Evolutionary conservation across 768 basidiomycete species (phyloP), one percentile per base, ranked within the genome.

Genomic region (Leucocoprinus birnbaumii): DNA sequence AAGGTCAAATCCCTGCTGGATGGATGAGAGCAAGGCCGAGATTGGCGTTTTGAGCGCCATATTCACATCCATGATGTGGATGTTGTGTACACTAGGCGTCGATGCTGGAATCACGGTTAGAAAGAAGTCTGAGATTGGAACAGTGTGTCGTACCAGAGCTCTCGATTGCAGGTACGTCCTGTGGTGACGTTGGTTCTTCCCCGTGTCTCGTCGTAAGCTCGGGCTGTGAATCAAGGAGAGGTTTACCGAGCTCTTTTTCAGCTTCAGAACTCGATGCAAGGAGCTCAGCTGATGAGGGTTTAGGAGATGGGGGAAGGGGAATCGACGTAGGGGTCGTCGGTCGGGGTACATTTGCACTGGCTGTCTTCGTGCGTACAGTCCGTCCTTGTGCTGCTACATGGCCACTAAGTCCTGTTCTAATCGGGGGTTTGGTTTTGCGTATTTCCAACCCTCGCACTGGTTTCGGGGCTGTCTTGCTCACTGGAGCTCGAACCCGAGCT

Each of bases 1-100:
- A 59, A 82, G 77, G n/a, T 84, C 66, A 66, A 89, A 89, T 27
- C 86, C 87, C 14, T 76, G 79, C 59, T 88, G 79, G 53, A 89
- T 89, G 2, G 85, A 79, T 14, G 75, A 71, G 43, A 85, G 68
- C 26, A 89, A 75, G 8, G 80, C 72, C 6, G 87, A 86, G 46
- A 89, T 89, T 2, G 87, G 87, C 26, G 87, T 88, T 58, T 74
- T 80, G 31, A 59, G 53, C 0, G 59, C 50, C 8, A 61, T 31
- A n/a, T 37, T 35, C 9, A 52, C 41, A 42, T 54, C 35, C 1
- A 43, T 35, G 5, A 53, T 24, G 26, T 50, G 24, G 38, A 21
- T 38, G 14, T 50, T 42, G 27, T 56, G 34, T 2, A 59, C 61
- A 10, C 31, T 24, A 21, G 62, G 61, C 24, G 51, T 53, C 61